A percentile compares a stretch with the other conserved stretches of the same genome.
These are phyloP conservation scores for Pilaira anomala DNA, from an alignment of 192 early-diverging fungal genomes.

Conservation along the genomic window DNA sequence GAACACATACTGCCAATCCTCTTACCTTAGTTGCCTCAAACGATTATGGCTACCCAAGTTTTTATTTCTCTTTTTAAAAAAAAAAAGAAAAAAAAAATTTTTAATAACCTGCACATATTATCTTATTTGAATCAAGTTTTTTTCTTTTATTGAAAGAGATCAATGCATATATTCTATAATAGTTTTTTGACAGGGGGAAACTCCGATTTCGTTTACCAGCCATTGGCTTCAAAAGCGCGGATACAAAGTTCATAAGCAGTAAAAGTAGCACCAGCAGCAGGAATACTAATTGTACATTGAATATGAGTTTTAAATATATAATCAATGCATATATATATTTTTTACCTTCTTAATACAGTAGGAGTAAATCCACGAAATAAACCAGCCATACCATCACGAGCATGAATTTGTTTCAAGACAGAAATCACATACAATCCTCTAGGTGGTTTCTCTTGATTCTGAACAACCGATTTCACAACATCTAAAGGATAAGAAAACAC, in stretches of 20 bases:
- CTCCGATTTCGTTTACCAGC: constrained; percentile 14
- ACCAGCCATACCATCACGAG: constrained; percentile 53
- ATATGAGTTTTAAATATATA: not conserved
- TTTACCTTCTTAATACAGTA: constrained; percentile 45
- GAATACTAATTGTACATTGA: constrained; percentile 49
- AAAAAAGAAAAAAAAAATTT: too few relatives aligned
- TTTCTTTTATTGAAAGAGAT: too few relatives aligned
- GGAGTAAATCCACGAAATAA: constrained; percentile 69
- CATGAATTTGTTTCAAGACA: constrained; percentile 50
- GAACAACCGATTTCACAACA: constrained; percentile 76
- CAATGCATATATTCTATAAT: not conserved
- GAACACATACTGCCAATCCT: too few relatives aligned
- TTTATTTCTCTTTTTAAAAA: too few relatives aligned
- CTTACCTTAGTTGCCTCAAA: too few relatives aligned
- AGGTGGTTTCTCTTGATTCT: constrained; percentile 61
- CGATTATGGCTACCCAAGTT: too few relatives aligned
- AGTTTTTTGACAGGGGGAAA: constrained; percentile 3
- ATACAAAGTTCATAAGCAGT: constrained; percentile 68
- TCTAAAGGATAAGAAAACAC: constrained; percentile 81
- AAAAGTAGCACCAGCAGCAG: constrained; percentile 80
- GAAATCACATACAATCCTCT: constrained; percentile 60
- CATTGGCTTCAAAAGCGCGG: constrained; percentile 30
- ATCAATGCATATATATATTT: not conserved
- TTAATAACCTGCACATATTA: too few relatives aligned
- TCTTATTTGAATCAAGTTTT: too few relatives aligned